phyloP scores from a whole-genome alignment of 2,329 filamentous ascomycete species.

The Diaporthe nobilis region DNA sequence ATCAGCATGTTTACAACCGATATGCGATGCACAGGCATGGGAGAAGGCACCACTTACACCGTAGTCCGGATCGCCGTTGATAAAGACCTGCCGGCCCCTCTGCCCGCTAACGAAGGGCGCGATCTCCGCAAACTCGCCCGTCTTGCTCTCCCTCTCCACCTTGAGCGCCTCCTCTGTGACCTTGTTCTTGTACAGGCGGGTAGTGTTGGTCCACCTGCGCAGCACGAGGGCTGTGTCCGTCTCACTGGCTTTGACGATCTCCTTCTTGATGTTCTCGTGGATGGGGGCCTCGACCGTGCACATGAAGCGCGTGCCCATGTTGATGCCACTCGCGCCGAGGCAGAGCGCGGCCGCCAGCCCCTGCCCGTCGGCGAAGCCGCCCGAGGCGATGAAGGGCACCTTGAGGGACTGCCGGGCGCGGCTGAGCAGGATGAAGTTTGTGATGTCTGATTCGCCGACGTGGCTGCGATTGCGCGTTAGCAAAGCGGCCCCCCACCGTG shows the following conservation, averaged over 20 bases:
- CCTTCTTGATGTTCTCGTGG: constrained; percentile 92
- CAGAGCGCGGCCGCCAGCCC: constrained; percentile 92
- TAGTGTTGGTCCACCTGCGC: constrained; percentile 93
- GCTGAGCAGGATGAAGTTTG: constrained; percentile 90
- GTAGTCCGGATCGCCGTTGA: constrained; percentile 90
- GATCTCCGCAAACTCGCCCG: constrained; percentile 91
- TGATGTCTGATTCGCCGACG: constrained; percentile 89
- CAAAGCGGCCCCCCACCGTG: not conserved
- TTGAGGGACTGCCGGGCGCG: constrained; percentile 86
- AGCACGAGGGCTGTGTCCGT: constrained; percentile 92
- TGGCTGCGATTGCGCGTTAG: constrained; percentile 60
- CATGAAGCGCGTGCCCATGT: constrained; percentile 99
- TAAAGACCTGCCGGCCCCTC: constrained; percentile 90
- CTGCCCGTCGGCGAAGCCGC: constrained; percentile 94
- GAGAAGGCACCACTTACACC: constrained; percentile 75
- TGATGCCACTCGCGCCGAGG: constrained; percentile 92
- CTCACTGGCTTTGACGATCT: constrained; percentile 90
- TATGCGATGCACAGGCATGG: too few species aligned
- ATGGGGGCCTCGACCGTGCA: constrained; percentile 94
- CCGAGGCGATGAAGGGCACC: constrained; percentile 94
- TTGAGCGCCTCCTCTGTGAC: constrained; percentile 84
- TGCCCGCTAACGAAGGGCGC: constrained; percentile 90
- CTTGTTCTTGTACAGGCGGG: constrained; percentile 90
- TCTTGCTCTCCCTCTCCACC: constrained; percentile 85
- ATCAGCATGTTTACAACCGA: not conserved